Conservation (phyloP, 148 eudicot genomes). For the Chenopodium quinoa region DNA sequence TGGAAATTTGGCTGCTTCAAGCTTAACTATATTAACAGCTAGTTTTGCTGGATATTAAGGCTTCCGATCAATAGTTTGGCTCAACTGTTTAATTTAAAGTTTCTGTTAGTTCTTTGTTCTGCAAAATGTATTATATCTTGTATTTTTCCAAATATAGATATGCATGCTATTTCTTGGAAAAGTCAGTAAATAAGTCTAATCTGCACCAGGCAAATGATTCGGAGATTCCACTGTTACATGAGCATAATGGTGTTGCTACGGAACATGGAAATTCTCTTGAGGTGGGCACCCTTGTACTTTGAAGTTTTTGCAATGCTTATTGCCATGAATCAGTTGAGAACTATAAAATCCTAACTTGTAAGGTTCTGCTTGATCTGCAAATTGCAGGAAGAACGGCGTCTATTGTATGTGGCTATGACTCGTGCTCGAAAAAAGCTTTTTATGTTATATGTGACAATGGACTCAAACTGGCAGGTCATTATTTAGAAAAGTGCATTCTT, state of each 20-base stretch:
- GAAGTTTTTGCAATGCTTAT: neutral
- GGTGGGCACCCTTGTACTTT: conserved; percentile 40
- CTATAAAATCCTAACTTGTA: neutral
- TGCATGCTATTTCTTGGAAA: neutral
- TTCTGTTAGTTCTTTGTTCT: neutral
- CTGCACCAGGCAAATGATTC: conserved; percentile 73
- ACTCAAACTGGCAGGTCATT: conserved; percentile 91
- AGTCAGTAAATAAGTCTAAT: conserved; percentile 8
- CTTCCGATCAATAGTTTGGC: neutral
- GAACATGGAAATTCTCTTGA: conserved; percentile 61
- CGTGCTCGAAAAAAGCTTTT: conserved; percentile 87
- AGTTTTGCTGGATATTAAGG: neutral
- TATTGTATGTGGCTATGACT: conserved; percentile 95
- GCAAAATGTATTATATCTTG: neutral
- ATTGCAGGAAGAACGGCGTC: conserved; percentile 79
- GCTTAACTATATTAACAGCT: neutral
- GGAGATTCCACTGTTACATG: conserved; percentile 90
- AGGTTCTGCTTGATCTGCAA: conserved; percentile 3
- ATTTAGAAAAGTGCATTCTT: conserved; percentile 3
- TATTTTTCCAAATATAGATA: neutral
- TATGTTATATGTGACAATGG: conserved; percentile 67
- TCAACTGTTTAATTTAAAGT: neutral
- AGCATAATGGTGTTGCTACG: conserved; percentile 60
- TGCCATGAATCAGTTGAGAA: neutral
- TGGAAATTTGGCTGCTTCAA: neutral